Evolutionary conservation across 768 basidiomycete genomes (phyloP).

Genomic region (Lentinula guzmanii): DNA sequence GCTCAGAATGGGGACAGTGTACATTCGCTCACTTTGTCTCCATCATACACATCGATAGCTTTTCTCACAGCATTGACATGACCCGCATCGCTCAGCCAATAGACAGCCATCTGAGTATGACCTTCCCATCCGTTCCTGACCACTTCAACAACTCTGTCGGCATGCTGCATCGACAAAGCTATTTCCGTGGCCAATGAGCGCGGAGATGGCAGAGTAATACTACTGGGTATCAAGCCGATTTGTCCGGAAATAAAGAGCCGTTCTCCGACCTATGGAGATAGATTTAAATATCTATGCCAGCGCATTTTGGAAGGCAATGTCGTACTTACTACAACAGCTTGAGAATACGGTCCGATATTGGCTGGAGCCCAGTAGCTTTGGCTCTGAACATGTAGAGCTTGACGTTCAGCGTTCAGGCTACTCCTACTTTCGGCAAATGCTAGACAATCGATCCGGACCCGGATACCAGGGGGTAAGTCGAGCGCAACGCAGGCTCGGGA

Average conservation of each 20-base stretch:
- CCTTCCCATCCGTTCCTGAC: slow-evolving; percentile 58
- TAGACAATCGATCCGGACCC: slow-evolving; percentile 73
- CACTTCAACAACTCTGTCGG: slow-evolving; percentile 56
- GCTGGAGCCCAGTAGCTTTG: slow-evolving; percentile 99
- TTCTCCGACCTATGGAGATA: slow-evolving; percentile 51
- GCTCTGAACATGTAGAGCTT: slow-evolving; percentile 89
- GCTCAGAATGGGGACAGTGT: neutral
- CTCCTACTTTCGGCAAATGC: slow-evolving; percentile 46
- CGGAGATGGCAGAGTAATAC: slow-evolving; percentile 59
- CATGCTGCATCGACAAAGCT: slow-evolving; percentile 78
- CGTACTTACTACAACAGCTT: slow-evolving; percentile 70
- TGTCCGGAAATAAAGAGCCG: slow-evolving; percentile 91
- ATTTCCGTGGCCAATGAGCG: slow-evolving; percentile 55
- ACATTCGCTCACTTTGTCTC: slow-evolving; percentile 10
- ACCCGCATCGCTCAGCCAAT: slow-evolving; percentile 54
- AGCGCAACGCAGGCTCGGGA: slow-evolving; percentile 92
- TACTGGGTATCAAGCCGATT: slow-evolving; percentile 82
- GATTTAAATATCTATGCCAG: neutral
- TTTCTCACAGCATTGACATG: slow-evolving; percentile 35
- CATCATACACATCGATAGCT: slow-evolving; percentile 25
- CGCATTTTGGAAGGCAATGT: neutral
- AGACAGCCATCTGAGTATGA: slow-evolving; percentile 56
- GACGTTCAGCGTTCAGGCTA: slow-evolving; percentile 33
- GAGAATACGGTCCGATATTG: slow-evolving; percentile 98
- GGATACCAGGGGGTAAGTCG: slow-evolving; percentile 49